Base-by-base conservation (phyloP, 2,329 filamentous ascomycete genomes). In the Aspergillus fischeri region DNA sequence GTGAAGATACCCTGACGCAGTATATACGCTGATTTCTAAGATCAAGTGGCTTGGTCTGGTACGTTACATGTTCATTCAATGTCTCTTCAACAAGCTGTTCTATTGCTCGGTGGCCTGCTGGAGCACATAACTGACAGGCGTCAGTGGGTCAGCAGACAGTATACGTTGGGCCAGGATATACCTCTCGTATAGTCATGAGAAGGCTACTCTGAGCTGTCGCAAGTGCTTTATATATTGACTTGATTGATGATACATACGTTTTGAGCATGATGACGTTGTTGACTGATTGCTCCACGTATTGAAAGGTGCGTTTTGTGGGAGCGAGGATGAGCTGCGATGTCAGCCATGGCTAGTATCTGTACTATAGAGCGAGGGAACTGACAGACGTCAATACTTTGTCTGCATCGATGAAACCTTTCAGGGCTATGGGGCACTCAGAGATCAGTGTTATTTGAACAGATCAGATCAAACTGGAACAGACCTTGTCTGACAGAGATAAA, bases 211-310 rank as follows among this genome's bases (percentile, higher is more conserved):
- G 81, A 4, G 86, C 86, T 21, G 86, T 82, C 1, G 76, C 77
- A 21, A 97, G 77, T 1, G 89, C 86, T 62, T 88, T 82, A 61
- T 86, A 86, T 0, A 97, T 73, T 0, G 85, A 81, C 3, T 81
- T 80, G 32, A 95, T 83, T 1, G 86, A 83, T 51, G 82, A 80
- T 0, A 95, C 79, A 62, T 93, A 96, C 27, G 86, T 86, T 69
- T 97, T 97, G 29, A 97, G 77, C 81, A 91, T 89, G 47, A 97
- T 85, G 6, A 97, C 82, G 65, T 93, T 86, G 66, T 96, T 96
- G 66, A 96, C 87, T 3, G 89, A 87, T 62, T 92, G 89, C 69
- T 96, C 91, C 0, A 87, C 87, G 52, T 85, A 83, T 53, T 85
- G 79, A 11, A 94, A 80, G 1, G 86, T 86, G 0, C 82, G 77